Conservation (phyloP, 495 filamentous ascomycete genomes). For the Podospora australis region DNA sequence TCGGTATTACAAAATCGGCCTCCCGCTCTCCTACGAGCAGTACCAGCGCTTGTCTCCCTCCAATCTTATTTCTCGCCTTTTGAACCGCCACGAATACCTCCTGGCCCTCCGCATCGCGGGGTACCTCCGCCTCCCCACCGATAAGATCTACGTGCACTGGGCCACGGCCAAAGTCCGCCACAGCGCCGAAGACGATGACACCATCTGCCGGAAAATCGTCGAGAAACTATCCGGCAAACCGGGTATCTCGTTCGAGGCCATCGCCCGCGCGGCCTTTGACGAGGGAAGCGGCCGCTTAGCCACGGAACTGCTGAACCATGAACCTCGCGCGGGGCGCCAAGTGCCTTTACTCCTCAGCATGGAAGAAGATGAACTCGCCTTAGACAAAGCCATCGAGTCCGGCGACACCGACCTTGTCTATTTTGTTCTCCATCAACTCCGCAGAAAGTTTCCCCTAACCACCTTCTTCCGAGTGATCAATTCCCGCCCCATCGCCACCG, state of each 20-base stretch:
- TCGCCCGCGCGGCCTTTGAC: conserved; percentile 91
- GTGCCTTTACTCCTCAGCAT: conserved; percentile 91
- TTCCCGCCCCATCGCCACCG: conserved; percentile 75
- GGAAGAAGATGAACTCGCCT: conserved; percentile 91
- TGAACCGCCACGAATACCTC: conserved; percentile 85
- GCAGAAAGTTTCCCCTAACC: conserved; percentile 83
- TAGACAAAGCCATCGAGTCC: conserved; percentile 94
- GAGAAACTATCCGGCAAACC: conserved; percentile 77
- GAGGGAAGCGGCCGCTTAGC: conserved; percentile 83
- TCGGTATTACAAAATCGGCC: conserved; percentile 80
- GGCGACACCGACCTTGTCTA: conserved; percentile 90
- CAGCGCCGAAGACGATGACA: conserved; percentile 78
- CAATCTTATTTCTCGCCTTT: conserved; percentile 72
- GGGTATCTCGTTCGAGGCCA: conserved; percentile 89
- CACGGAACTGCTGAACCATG: conserved; percentile 85
- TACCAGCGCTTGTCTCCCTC: conserved; percentile 81
- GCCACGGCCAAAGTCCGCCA: conserved; percentile 87
- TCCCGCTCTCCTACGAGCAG: conserved; percentile 91
- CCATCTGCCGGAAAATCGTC: conserved; percentile 81
- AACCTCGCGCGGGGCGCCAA: conserved; percentile 87
- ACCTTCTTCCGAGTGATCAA: conserved; percentile 92
- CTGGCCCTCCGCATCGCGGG: conserved; percentile 85
- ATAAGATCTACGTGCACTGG: conserved; percentile 93
- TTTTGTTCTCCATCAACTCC: conserved; percentile 81
- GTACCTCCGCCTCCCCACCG: conserved; percentile 78